Base-by-base conservation (phyloP, 2,329 filamentous ascomycete species). In the Periconia sp. region DNA sequence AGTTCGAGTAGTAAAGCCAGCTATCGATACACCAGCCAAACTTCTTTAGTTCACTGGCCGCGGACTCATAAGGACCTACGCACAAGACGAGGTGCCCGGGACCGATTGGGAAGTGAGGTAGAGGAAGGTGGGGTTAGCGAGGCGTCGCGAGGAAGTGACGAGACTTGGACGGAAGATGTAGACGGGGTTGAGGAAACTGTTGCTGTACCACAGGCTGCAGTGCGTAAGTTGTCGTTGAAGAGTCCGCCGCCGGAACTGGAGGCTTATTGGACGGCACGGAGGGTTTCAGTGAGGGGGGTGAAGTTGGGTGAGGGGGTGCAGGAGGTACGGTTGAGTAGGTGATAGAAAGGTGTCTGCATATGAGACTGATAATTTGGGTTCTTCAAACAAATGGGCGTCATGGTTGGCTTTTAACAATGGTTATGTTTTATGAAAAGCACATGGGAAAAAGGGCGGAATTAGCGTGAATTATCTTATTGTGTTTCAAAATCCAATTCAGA, bases 221-320 rank as follows among this genome's bases (percentile, higher is more conserved):
- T 58, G 8, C 54, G 40, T 5, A 51, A 41, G 15, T 17, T 58
- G 17, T 30, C 50, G 18, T 31, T 45, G 10, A 45, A 45, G 14
- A 55, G 58, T 49, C 50, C 57, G 15, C 57, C 55, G 37, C 55
- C 47, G 8, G 55, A 60, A 40, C 27, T 60, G 35, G 53, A 54
- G n/a, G 37, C 35, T 3, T 59, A 45, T 41, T 52, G 47, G 50
- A 37, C 31, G 20, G n/a, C 9, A 23, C 23, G 50, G 31, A 44
- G 51, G 18, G 33, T 48, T 10, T 49, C 45, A 10, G 31, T 35
- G 27, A 17, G 11, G 27, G 30, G 37, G 14, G 40, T 8, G 15
- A 40, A 48, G 31, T 13, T 41, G 15, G 45, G 37, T 9, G 41
- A 42, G 17, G 41, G 41, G 18, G 41, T 42, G 15, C 19, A 42